Evolutionary conservation across 352 stramenopile genomes (phyloP), one percentile per base, ranked within the genome.

Genomic region (Peronosclerospora sorghi): DNA sequence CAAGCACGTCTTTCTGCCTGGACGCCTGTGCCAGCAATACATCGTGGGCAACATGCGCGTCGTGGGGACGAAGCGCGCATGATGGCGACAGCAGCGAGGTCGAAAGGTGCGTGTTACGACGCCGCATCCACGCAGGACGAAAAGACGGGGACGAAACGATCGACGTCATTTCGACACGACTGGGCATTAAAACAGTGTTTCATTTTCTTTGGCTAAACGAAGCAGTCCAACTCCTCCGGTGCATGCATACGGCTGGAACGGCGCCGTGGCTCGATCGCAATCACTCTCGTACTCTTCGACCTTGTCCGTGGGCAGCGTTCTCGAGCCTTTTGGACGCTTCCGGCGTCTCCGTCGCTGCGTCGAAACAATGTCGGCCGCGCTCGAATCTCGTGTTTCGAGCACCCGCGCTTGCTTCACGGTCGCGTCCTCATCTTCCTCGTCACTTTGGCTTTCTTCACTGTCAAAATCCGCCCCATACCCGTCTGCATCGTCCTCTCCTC

Each of bases 391-490:
- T 56, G 59, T 50, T 45, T 68, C 35, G 15, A 37, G 28, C 17
- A 53, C 39, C 39, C 41, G 37, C 21, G n/a, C 29, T 23, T 42
- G 35, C 9, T 10, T 40, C 14, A n/a, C n/a, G n/a, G n/a, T n/a
- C n/a, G n/a, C 27, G 35, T 8, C 5, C 9, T 37, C 40, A 40
- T 46, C 26, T 39, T 59, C 41, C 9, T 41, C 43, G 18, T 75
- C 66, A 19, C 72, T 62, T 7, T 77, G 67, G 30, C 68, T 85
- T 50, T 73, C 66, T 5, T 75, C 54, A 34, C 70, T 85, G 32
- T 86, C 76, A 41, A 77, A 76, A 46, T 86, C 73, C 23, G 64
- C 73, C 2, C 72, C 64, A 36, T 86, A 85, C 1, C 70, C 75
- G n/a, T 78, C 69, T 23, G 51, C 66, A 23, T 61, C 56, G 9